Base-by-base conservation (phyloP, 176 grass and related monocot species). In the Eragrostis nindensis region DNA sequence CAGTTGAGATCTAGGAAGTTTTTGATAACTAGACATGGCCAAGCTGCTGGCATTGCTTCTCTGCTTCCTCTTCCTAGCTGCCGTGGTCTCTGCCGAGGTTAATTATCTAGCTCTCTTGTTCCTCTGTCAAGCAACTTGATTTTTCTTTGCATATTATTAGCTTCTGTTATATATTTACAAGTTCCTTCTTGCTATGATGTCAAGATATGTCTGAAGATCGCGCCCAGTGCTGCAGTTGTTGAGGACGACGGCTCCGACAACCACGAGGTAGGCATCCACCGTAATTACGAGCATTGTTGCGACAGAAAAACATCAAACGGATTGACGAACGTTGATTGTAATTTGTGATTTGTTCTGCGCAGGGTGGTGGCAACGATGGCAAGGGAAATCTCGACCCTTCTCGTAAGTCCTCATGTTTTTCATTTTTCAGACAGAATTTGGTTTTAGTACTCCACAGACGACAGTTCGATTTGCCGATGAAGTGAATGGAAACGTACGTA, bases 381-480 rank as follows among this genome's bases (percentile, higher is more conserved):
- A 62, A 78, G 44, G 60, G 75, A 19, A 48, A 49, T n/a, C 43
- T 78, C 26, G 64, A 44, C 43, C 75, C 75, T 5, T 78, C 75
- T 1, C 43, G 75, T 78, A 63, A 77, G 75, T 8, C 17, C 19
- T 36, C 11, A 5, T 39, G 21, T 29, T 9, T 1, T 64, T 83
- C 22, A 2, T 36, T 36, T 11, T 66, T 42, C n/a, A 47, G 40
- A 42, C 2, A 36, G 8, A 44, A 44, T 44, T 44, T 10, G 42
- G 8, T 44, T 42, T 44, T 10, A 44, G 32, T 36, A 36, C 32
- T 36, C n/a, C n/a, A n/a, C n/a, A 36, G 32, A 1, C 32, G 32
- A 36, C 32, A 36, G 32, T 36, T 36, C 32, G 32, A 36, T 36
- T n/a, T 36, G 32, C 32, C 7, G 6, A 52, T 52, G 16, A 52